Evolutionary conservation across 2,329 filamentous ascomycete species (phyloP).

Genomic region (Diaporthe helianthi): DNA sequence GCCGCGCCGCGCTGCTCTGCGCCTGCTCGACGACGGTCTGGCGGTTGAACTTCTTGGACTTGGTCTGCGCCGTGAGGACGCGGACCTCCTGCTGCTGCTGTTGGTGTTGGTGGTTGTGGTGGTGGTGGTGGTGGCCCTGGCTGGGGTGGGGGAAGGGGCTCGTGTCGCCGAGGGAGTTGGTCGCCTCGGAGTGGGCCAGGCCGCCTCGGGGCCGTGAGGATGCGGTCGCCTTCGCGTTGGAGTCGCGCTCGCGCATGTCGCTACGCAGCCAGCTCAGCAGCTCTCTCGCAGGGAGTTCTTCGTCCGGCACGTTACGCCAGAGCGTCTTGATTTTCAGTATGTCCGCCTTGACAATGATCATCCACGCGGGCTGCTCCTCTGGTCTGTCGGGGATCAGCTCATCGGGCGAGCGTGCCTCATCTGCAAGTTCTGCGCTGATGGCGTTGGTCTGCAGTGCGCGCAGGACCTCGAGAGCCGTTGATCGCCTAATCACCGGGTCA

Average conservation of each 20-base stretch:
- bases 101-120: conserved; percentile 43
- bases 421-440: conserved; percentile 87
- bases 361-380: conserved; percentile 82
- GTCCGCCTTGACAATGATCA: conserved; percentile 85
- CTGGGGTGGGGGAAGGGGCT: conserved; percentile 39
- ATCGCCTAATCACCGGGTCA: conserved; percentile 77
- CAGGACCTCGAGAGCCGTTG: conserved; percentile 77
- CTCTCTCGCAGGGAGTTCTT: conserved; percentile 76
- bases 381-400: conserved; percentile 79
- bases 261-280: conserved; percentile 80
- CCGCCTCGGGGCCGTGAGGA: conserved; percentile 22
- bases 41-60: conserved; percentile 91
- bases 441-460: conserved; percentile 81
- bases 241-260: conserved; percentile 82
- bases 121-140: conserved; percentile 43
- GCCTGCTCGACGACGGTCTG: conserved; percentile 85
- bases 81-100: conserved; percentile 74
- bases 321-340: conserved; percentile 82
- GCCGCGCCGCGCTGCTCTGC: conserved; percentile 62
- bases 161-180: conserved; percentile 19
- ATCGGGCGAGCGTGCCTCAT: conserved; percentile 79
- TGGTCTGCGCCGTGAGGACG: conserved; percentile 82
- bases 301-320: conserved; percentile 76
- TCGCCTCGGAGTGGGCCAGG: conserved; percentile 5
- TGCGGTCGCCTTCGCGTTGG: conserved; percentile 51